Conservation (phyloP, 768 basidiomycete species). For the Tremella fuciformis region DNA sequence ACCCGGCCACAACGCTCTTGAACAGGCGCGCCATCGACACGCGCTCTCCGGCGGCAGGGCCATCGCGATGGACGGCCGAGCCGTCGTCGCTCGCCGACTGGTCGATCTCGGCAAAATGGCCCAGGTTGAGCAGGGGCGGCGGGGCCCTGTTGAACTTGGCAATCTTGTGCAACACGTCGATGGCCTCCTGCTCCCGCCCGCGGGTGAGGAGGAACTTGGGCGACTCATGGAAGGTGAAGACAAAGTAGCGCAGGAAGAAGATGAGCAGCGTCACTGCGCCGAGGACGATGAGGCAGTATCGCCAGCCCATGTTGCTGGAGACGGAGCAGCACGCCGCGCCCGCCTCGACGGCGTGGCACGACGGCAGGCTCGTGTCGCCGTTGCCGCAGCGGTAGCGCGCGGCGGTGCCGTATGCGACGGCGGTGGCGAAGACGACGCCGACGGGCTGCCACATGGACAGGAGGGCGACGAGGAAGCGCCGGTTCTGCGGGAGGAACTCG, state of each 20-base stretch:
- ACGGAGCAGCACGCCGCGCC: conserved; percentile 56
- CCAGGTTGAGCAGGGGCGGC: conserved; percentile 46
- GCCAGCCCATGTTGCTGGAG: conserved; percentile 63
- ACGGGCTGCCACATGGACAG: conserved; percentile 56
- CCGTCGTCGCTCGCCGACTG: conserved; percentile 17
- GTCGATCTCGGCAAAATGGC: conserved; percentile 52
- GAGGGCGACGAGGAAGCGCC: conserved; percentile 57
- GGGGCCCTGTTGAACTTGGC: conserved; percentile 52
- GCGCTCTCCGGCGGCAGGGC: neutral
- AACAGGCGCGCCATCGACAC: neutral
- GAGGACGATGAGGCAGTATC: conserved; percentile 58
- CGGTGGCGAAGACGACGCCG: conserved; percentile 58
- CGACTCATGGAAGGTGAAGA: conserved; percentile 64
- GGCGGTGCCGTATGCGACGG: conserved; percentile 62
- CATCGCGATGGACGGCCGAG: conserved; percentile 1
- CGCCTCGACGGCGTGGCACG: conserved; percentile 33
- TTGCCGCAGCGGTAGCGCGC: conserved; percentile 58
- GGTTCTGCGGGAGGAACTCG: conserved; percentile 42
- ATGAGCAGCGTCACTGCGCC: conserved; percentile 57
- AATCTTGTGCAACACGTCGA: conserved; percentile 54
- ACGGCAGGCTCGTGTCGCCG: conserved; percentile 22
- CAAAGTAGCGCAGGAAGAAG: conserved; percentile 60
- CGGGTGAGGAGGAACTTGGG: conserved; percentile 63
- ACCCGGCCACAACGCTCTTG: neutral
- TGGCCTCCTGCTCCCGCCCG: conserved; percentile 61